These are phyloP conservation scores for Psilocybe sp. DNA, from an alignment of 768 basidiomycete species.

Conservation along the genomic window DNA sequence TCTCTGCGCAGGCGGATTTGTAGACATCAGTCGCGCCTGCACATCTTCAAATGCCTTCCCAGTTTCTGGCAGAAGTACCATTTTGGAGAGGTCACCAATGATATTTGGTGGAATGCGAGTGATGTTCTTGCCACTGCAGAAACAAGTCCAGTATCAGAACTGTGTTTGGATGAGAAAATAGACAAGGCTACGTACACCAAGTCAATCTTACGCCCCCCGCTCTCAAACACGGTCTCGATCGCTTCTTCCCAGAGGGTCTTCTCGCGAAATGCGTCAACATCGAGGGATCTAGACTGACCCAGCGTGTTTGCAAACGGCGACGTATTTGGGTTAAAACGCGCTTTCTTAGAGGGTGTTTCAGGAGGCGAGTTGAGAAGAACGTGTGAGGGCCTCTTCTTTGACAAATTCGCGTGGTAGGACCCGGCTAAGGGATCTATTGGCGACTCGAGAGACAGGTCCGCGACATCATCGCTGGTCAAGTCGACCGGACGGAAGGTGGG, in stretches of 20 bases:
- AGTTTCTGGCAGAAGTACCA: conserved; percentile 38
- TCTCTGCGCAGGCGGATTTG: conserved; percentile 1
- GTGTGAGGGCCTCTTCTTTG: conserved; percentile 15
- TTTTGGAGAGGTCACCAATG: conserved; percentile 42
- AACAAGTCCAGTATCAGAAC: not conserved
- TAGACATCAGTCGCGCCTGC: not conserved
- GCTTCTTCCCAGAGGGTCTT: conserved; percentile 16
- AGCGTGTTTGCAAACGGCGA: conserved; percentile 1
- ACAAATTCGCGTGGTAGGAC: conserved; percentile 42
- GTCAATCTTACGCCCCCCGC: conserved; percentile 46
- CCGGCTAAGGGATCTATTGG: conserved; percentile 53
- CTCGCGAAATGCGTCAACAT: not conserved
- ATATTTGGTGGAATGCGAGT: conserved; percentile 49
- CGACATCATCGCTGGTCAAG: conserved; percentile 2
- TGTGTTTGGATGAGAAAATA: not conserved
- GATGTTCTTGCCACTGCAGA: conserved; percentile 34
- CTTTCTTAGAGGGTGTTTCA: conserved; percentile 18
- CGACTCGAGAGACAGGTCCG: not conserved
- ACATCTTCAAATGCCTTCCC: conserved; percentile 2
- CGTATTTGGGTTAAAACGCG: conserved; percentile 13
- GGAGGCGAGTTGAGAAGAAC: conserved; percentile 30
- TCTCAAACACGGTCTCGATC: conserved; percentile 37
- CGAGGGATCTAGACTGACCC: not conserved
- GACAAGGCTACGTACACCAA: conserved; percentile 43
- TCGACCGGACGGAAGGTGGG: not conserved